Evolutionary conservation across 139 green algal genomes (phyloP).

Genomic region (Auxenochlorella protothecoides): DNA sequence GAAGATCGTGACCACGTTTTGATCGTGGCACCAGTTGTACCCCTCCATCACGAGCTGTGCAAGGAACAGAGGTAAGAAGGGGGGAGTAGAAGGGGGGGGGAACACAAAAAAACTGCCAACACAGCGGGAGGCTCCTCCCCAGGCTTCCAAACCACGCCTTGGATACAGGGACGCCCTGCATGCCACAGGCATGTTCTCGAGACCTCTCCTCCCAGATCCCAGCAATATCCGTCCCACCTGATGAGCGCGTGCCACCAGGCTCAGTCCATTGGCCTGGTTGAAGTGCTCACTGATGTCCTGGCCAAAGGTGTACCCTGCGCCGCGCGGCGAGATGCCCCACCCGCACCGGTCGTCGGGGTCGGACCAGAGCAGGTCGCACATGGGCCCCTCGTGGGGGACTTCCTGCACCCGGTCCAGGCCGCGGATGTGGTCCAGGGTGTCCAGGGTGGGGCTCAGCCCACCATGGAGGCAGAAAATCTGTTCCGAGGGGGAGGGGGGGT

Average conservation of each 20-base stretch:
- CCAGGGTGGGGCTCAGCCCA: conserved; percentile 88
- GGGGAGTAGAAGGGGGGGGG: not conserved
- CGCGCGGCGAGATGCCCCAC: conserved; percentile 95
- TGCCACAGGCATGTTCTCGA: too few species aligned
- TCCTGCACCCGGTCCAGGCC: conserved; percentile 90
- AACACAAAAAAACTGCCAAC: not conserved
- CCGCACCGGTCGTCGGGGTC: conserved; percentile 95
- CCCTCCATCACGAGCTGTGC: conserved; percentile 97
- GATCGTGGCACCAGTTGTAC: conserved; percentile 92
- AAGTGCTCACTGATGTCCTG: conserved; percentile 98
- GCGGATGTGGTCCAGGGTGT: conserved; percentile 94
- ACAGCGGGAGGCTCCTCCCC: not conserved
- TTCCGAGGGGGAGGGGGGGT: too few species aligned
- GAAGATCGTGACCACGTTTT: conserved; percentile 98
- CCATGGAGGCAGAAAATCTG: conserved; percentile 98
- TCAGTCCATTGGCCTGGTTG: conserved; percentile 94
- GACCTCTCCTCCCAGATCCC: not conserved
- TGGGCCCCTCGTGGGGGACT: conserved; percentile 92
- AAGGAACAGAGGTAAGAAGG: not conserved
- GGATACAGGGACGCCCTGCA: too few species aligned
- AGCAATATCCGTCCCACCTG: conserved; percentile 91
- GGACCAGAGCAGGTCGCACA: conserved; percentile 98
- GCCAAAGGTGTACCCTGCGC: conserved; percentile 98
- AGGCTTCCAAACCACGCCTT: too few species aligned
- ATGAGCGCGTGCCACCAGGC: conserved; percentile 91